Conservation (phyloP, 495 filamentous ascomycete species). For the Hypoxylon lenormandii region DNA sequence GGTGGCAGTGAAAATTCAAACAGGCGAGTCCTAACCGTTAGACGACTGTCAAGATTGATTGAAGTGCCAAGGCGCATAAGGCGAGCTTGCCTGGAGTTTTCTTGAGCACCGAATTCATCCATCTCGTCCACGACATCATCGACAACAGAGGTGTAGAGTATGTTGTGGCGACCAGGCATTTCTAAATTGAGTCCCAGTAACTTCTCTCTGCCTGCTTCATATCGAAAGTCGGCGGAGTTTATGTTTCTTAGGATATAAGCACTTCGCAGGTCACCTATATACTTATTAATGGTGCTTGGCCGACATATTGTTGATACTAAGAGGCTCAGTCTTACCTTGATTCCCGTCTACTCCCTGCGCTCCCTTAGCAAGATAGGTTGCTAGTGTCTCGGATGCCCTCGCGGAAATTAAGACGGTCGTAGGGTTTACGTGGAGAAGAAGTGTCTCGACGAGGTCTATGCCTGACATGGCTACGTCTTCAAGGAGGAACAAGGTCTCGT, state of each 20-base stretch:
- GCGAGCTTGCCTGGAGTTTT: slow-evolving; percentile 67
- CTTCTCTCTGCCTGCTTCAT: slow-evolving; percentile 75
- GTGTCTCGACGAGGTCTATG: slow-evolving; percentile 76
- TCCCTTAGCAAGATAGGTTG: slow-evolving; percentile 59
- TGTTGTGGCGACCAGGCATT: slow-evolving; percentile 59
- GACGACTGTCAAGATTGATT: slow-evolving; percentile 80
- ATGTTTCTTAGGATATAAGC: slow-evolving; percentile 80
- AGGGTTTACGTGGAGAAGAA: slow-evolving; percentile 81
- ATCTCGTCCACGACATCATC: slow-evolving; percentile 59
- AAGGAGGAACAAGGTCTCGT: slow-evolving; percentile 81
- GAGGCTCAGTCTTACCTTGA: slow-evolving; percentile 42
- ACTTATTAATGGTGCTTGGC: slow-evolving; percentile 18
- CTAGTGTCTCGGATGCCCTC: slow-evolving; percentile 72
- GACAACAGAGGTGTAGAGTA: slow-evolving; percentile 68
- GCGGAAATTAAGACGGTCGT: slow-evolving; percentile 81
- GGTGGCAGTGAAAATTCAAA: background rate
- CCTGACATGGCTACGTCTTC: slow-evolving; percentile 81
- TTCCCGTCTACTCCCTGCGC: slow-evolving; percentile 56
- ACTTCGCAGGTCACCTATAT: slow-evolving; percentile 53
- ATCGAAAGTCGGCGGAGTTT: slow-evolving; percentile 81
- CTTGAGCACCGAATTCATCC: slow-evolving; percentile 56
- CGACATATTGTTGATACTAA: background rate
- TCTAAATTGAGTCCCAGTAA: slow-evolving; percentile 69
- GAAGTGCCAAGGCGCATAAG: slow-evolving; percentile 76
- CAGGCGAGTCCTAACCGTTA: slow-evolving; percentile 47